A percentile compares a stretch with the other conserved stretches of the same genome.
Evolutionary conservation across 164 flowering plant species (phyloP).

Genomic region (Cinnamomum micranthum): DNA sequence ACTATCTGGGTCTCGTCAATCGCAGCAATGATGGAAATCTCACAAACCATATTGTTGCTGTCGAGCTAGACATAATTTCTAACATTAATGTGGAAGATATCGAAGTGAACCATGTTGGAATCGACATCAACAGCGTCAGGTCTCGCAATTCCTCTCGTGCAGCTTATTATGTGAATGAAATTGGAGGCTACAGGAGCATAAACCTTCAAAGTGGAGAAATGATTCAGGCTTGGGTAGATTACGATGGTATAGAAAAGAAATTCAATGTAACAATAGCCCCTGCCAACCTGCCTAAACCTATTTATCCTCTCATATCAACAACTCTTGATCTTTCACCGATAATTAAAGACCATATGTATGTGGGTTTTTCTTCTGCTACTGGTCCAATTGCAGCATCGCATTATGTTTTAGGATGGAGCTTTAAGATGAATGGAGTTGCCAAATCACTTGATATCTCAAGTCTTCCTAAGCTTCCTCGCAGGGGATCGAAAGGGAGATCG

Average conservation of each 20-base stretch:
- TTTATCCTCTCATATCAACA: constrained; percentile 34
- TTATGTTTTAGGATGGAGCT: constrained; percentile 61
- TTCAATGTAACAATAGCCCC: constrained; percentile 29
- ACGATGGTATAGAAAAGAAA: constrained; percentile 10
- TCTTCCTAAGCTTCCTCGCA: constrained; percentile 40
- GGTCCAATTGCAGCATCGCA: constrained; percentile 58
- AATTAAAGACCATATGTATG: constrained; percentile 44
- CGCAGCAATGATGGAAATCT: constrained; percentile 8
- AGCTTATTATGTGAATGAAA: constrained; percentile 9
- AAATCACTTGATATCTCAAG: constrained; percentile 30
- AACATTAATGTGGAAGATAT: constrained; percentile 11
- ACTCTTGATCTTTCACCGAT: constrained; percentile 43
- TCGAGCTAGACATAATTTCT: constrained; percentile 20
- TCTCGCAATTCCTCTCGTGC: constrained; percentile 13
- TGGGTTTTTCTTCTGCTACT: constrained; percentile 66
- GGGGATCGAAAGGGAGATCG: constrained; percentile 10
- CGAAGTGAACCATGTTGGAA: constrained; percentile 22
- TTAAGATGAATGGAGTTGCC: constrained; percentile 42
- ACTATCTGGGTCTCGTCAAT: constrained; percentile 25
- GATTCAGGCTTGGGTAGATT: constrained; percentile 28
- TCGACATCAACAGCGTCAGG: constrained; percentile 17
- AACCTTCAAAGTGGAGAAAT: constrained; percentile 15
- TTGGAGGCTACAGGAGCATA: constrained; percentile 6
- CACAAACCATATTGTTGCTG: constrained; percentile 16
- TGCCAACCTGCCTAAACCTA: constrained; percentile 30